Evolutionary conservation across 345 rosid genomes (phyloP), one percentile per base, ranked within the genome.

Genomic region (Anacardium occidentale): DNA sequence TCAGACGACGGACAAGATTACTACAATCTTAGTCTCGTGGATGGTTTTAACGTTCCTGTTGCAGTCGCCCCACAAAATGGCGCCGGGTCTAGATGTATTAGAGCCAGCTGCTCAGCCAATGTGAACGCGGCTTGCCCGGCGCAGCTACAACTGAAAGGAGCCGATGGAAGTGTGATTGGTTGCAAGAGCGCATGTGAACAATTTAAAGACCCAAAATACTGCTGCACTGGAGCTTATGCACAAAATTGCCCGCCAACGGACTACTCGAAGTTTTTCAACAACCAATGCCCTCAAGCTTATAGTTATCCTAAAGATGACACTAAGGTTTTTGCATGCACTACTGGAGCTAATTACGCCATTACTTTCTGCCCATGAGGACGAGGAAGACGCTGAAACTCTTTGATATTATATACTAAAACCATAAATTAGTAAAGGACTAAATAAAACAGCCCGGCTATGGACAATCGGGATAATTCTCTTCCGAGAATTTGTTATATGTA

Each of bases 11-110:
- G 53, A 0, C 0, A 54, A 0, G 91, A 94, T 66, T 94, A 71
- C 76, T 94, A 94, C 78, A 97, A 94, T 52, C 97, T 92, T n/a
- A 94, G 98, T 84, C 92, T 94, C 2, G 97, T 92, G 0, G 98
- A 94, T 26, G 98, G 98, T 9, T 94, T 88, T 51, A 94, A 94
- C 71, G 14, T 92, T 67, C 98, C 98, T 0, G 9, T 94, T 10
- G 4, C 75, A 0, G 85, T 94, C 0, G 81, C 81, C 5, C 92
- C 98, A 3, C 59, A 89, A 15, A 86, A 90, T 7, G 95, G 97
- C 0, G 70, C 22, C 9, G 98, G 97, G 14, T 4, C 53, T 29
- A 90, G 85, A 17, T 94, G 98, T 45, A 80, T 85, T 22, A 24
- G 66, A 2, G 85, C 89, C 0, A 95, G 95, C 0, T 94, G 98